Percentiles rank a stretch among this genome's conserved stretches.
Conservation (phyloP, 1,284 basidiomycete genomes). For the Tetrapyrgos nigripes region DNA sequence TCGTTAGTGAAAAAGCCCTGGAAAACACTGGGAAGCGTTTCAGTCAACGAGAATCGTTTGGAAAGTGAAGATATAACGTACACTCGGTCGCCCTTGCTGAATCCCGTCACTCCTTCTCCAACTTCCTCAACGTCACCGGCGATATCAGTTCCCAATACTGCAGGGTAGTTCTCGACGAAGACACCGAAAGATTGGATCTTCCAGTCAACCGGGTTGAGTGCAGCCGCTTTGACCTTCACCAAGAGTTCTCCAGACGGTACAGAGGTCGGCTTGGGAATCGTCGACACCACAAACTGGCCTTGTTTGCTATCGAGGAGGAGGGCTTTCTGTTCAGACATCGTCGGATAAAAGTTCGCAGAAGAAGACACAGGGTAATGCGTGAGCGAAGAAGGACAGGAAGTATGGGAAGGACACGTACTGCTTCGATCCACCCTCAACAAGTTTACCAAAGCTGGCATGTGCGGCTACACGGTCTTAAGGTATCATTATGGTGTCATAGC, state of each 20-base stretch:
- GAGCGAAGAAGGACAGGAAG: too few species aligned
- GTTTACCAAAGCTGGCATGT: too few species aligned
- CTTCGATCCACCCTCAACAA: too few species aligned
- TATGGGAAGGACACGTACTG: too few species aligned
- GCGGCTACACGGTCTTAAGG: too few species aligned
- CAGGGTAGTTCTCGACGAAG: constrained; percentile 35
- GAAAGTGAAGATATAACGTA: not conserved
- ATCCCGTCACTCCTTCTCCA: constrained; percentile 38
- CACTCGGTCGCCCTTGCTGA: constrained; percentile 15
- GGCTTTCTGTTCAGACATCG: constrained; percentile 9
- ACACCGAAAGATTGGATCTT: constrained; percentile 39
- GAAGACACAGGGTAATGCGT: too few species aligned
- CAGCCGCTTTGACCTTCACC: constrained; percentile 46
- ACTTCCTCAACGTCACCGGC: constrained; percentile 50
- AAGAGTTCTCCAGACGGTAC: constrained; percentile 46
- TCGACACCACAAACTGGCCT: not conserved
- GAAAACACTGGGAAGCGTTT: too few species aligned
- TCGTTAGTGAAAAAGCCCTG: constrained; percentile 6
- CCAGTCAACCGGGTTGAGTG: constrained; percentile 56
- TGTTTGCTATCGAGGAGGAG: constrained; percentile 9
- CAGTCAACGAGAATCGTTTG: too few species aligned
- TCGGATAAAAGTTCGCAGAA: too few species aligned
- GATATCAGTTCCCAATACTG: constrained; percentile 52
- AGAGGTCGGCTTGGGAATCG: constrained; percentile 37
- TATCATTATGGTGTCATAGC: too few species aligned